phyloP scores from a whole-genome alignment of 345 rosid genomes.

The Gynandropsis gynandra region DNA sequence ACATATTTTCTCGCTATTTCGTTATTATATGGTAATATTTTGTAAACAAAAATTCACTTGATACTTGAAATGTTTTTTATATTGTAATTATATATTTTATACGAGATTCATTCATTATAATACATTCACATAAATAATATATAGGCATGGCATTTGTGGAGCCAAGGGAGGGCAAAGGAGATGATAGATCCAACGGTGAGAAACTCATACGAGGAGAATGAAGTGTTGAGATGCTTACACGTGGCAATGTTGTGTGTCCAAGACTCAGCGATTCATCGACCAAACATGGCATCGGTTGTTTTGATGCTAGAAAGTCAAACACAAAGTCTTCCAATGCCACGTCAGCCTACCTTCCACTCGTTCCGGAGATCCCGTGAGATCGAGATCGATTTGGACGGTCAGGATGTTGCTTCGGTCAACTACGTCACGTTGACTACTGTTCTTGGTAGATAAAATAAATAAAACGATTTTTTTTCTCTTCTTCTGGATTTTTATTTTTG shows the following conservation, averaged over 20 bases:
- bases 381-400: conserved; percentile 32
- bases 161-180: conserved; percentile 35
- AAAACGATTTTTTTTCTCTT: conserved; percentile 1
- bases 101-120: too few species aligned
- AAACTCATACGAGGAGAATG: conserved; percentile 18
- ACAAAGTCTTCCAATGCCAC: conserved; percentile 30
- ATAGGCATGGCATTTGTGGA: conserved; percentile 58
- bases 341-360: conserved; percentile 36
- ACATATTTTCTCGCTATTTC: not conserved
- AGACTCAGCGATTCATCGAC: conserved; percentile 39
- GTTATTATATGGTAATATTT: not conserved
- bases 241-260: conserved; percentile 53
- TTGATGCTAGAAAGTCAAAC: conserved; percentile 35
- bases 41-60: not conserved
- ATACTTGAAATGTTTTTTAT: too few species aligned
- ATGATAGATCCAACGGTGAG: conserved; percentile 42
- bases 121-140: too few species aligned
- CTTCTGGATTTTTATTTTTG: not conserved
- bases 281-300: conserved; percentile 39
- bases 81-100: too few species aligned
- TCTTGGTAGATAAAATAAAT: conserved; percentile 36
- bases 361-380: conserved; percentile 28
- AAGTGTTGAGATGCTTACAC: conserved; percentile 41
- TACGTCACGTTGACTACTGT: conserved; percentile 46
- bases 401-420: conserved; percentile 44